Percentiles rank a stretch among this genome's conserved stretches.
These are phyloP conservation scores for Pholiota molesta DNA, from an alignment of 768 basidiomycete species.

Conservation along the genomic window DNA sequence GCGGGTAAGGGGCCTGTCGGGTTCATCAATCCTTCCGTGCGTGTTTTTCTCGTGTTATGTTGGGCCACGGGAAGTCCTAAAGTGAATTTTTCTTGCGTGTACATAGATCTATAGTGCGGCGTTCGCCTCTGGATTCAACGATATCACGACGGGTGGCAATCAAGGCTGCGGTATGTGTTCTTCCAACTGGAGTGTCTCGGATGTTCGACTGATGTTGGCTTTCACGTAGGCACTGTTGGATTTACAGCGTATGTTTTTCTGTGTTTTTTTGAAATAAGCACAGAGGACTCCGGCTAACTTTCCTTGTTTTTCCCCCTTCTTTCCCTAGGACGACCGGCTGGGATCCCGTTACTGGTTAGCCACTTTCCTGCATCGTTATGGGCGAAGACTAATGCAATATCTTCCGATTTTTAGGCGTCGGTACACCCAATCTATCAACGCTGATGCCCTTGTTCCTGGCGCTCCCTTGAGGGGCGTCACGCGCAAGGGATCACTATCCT, in stretches of 20 bases:
- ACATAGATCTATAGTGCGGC: constrained; percentile 40
- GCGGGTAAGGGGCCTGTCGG: constrained; percentile 46
- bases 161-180: constrained; percentile 38
- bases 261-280: not conserved
- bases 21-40: constrained; percentile 50
- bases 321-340: constrained; percentile 38
- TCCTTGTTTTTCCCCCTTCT: not conserved
- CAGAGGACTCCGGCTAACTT: not conserved
- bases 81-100: too few species aligned
- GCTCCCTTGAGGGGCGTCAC: constrained; percentile 24
- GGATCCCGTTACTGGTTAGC: constrained; percentile 45
- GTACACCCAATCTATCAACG: constrained; percentile 37
- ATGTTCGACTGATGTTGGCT: not conserved
- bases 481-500: not conserved
- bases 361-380: not conserved
- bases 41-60: constrained; percentile 3
- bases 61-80: not conserved
- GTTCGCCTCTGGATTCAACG: constrained; percentile 40
- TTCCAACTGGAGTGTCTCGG: not conserved
- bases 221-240: constrained; percentile 24
- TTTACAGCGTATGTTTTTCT: constrained; percentile 33
- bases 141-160: constrained; percentile 43
- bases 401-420: constrained; percentile 29
- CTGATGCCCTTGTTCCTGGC: constrained; percentile 35
- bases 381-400: not conserved